Evolutionary conservation across 768 basidiomycete genomes (phyloP), one percentile per base, ranked within the genome.

Genomic region (Peribolospora kevripleyi): DNA sequence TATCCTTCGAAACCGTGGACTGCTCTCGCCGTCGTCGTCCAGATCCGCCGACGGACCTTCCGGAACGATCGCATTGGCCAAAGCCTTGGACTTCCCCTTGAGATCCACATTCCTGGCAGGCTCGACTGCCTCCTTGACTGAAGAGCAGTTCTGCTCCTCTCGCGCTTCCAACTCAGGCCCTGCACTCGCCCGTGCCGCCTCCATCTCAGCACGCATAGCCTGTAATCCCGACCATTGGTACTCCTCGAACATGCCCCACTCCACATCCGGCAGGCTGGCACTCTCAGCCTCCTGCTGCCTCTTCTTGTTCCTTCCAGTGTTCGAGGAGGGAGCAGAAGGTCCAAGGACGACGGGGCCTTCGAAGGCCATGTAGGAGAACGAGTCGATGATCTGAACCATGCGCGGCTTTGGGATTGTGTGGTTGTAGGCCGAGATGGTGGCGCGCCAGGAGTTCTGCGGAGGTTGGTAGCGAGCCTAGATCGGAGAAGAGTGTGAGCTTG

Each of bases 351-450:
- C 84, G 61, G 75, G 75, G 9, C 88, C 88, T 55, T 73, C 66
- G 58, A 87, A 79, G 14, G 70, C 77, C 82, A 95, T 86, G 64
- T 85, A 93, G 3, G 73, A 67, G 66, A 98, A 95, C 60, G 73
- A 73, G 63, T 87, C 80, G 48, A 91, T 76, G 47, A 83, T 70
- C 10, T 75, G 69, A 56, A 69, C 72, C 60, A 84, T 82, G 11
- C 80, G 73, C 45, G 67, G 65, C 60, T 79, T 76, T 10, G 80
- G 76, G 10, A 87, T 78, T 7, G 77, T 76, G 61, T 80, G 82
- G 58, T 82, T 81, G 62, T 79, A 81, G 25, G 25, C 25, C 25
- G 25, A 25, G 25, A 25, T 25, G 25, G 25, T 25, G 25, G 25
- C 25, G 25, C 25, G 25, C 25, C 25, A 25, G 25, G 25, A 25